A percentile compares a stretch with the other conserved stretches of the same genome.
Conservation (phyloP, 495 filamentous ascomycete species). For the Penicillium soppii region DNA sequence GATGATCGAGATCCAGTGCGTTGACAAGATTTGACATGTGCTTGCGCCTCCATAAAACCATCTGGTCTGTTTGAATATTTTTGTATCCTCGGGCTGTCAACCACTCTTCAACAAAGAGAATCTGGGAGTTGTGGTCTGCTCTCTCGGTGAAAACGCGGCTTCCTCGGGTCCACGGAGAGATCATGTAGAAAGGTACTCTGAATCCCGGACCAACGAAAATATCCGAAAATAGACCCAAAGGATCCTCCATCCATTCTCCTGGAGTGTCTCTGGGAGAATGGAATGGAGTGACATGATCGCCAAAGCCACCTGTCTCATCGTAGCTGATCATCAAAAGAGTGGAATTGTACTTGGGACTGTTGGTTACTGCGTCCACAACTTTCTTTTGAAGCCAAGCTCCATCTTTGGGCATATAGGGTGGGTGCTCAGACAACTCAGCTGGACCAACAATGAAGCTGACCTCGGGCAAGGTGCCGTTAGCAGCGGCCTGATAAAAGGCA, state of each 20-base stretch:
- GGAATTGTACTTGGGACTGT: slow-evolving; percentile 47
- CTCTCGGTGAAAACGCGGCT: slow-evolving; percentile 55
- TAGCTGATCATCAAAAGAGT: slow-evolving; percentile 54
- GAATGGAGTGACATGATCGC: slow-evolving; percentile 55
- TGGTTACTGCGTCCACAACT: slow-evolving; percentile 50
- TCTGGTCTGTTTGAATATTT: slow-evolving; percentile 47
- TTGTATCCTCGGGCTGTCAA: slow-evolving; percentile 47
- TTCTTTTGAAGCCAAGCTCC: slow-evolving; percentile 58
- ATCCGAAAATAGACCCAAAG: slow-evolving; percentile 44
- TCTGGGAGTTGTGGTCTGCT: slow-evolving; percentile 58
- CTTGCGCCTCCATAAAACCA: slow-evolving; percentile 50
- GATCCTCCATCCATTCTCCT: slow-evolving; percentile 57
- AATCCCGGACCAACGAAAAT: slow-evolving; percentile 52
- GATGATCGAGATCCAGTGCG: slow-evolving; percentile 52
- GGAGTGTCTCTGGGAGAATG: slow-evolving; percentile 49
- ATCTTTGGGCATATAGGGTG: slow-evolving; percentile 52
- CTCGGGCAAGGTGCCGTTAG: slow-evolving; percentile 52
- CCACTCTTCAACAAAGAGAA: slow-evolving; percentile 56
- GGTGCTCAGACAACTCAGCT: slow-evolving; percentile 52
- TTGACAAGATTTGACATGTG: slow-evolving; percentile 57
- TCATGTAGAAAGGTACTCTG: slow-evolving; percentile 55
- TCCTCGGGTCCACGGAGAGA: slow-evolving; percentile 58
- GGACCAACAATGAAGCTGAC: slow-evolving; percentile 55
- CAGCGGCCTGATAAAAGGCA: slow-evolving; percentile 49
- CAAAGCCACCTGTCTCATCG: slow-evolving; percentile 56